Base-by-base conservation (phyloP, 202 grass and related monocot genomes). In the Brachypodium distachyon region DNA sequence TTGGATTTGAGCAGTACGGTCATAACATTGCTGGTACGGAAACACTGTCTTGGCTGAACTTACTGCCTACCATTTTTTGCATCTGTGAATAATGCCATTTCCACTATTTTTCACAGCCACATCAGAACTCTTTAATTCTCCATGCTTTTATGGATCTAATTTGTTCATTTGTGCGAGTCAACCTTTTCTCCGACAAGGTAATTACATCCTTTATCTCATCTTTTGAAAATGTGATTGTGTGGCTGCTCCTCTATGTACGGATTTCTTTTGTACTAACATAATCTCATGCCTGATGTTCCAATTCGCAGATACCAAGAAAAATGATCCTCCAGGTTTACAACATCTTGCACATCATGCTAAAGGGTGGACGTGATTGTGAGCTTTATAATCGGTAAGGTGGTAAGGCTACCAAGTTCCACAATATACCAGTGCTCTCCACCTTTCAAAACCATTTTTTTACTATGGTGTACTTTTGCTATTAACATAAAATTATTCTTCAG, bases 91-190 rank as follows among this genome's bases (percentile, higher is more conserved):
- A 56, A 56, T 67, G 61, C 22, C 23, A 64, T 83, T 85, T 74
- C 12, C 69, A 81, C 32, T 65, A 56, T 33, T 78, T 79, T 88
- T 59, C 49, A 39, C 87, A 98, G 95, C 95, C 95, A 47, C 95
- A 95, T 83, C 95, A 98, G 67, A 98, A 98, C 67, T 92, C 95
- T 82, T 82, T 98, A 80, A 98, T 98, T 79, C 85, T 98, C 73
- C 91, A 98, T 87, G 95, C 91, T 49, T 98, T 98, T 83, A 98
- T 98, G 95, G 95, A 98, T 84, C 89, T 98, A 4, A 90, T 98
- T 62, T 98, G 96, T 80, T 90, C 89, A 47, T 92, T 98, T 83
- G 96, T 98, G 33, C 87, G 89, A 73, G 91, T 98, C 37, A 95
- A 95, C 60, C 81, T 98, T 84, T 98, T 98, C 81, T 98, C 91